Evolutionary conservation across 176 grass and related monocot genomes (phyloP).

Genomic region (Rhynchospora tenuis): DNA sequence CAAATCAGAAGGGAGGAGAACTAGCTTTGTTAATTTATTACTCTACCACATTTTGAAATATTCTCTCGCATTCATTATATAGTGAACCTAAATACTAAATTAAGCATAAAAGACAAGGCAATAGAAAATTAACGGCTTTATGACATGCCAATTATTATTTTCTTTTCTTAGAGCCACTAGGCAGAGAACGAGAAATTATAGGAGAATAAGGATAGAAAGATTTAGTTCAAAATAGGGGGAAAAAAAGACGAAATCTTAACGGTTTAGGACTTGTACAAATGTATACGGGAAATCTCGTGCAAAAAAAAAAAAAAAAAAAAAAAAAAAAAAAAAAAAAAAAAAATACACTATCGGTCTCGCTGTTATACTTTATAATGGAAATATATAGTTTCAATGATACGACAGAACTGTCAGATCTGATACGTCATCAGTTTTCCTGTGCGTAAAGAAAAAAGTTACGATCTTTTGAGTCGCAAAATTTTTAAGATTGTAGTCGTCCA

Average conservation of each 20-base stretch:
- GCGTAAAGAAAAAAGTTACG: too few species aligned
- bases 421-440: too few species aligned
- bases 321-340: not conserved
- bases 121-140: not conserved
- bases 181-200: not conserved
- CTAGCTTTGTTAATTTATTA: not conserved
- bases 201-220: not conserved
- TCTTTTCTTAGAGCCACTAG: slow-evolving; percentile 1
- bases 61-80: not conserved
- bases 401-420: too few species aligned
- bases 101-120: not conserved
- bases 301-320: not conserved
- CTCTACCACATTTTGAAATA: slow-evolving; percentile 8
- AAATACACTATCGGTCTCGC: too few species aligned
- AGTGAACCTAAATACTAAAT: not conserved
- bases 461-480: too few species aligned
- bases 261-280: not conserved
- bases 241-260: not conserved
- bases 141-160: not conserved
- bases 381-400: too few species aligned
- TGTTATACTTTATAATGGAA: too few species aligned
- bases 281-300: not conserved
- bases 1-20: not conserved
- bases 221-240: not conserved
- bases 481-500: too few species aligned